Percentiles rank a stretch among this genome's conserved stretches.
phyloP scores from a whole-genome alignment of 495 filamentous ascomycete species.

The Hyphodiscus hymeniophilus region DNA sequence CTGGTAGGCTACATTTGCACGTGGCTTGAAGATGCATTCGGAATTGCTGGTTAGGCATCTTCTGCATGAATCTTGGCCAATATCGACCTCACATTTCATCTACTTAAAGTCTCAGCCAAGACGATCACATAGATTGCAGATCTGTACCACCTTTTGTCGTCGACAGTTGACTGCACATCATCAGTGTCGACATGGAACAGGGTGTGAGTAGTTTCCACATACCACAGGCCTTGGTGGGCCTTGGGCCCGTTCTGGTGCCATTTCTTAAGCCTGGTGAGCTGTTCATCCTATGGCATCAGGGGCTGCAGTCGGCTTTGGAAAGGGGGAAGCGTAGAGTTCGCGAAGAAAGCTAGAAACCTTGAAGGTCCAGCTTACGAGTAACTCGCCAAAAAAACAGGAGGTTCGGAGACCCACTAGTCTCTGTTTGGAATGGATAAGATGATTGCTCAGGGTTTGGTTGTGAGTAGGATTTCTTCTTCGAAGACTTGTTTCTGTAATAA shows the following conservation, averaged over 20 bases:
- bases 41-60: conserved; percentile 28
- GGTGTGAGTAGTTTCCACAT: conserved; percentile 11
- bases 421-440: too few species aligned
- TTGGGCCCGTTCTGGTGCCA: not conserved
- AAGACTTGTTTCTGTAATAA: too few species aligned
- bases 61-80: conserved; percentile 28
- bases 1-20: conserved; percentile 30
- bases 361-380: too few species aligned
- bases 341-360: too few species aligned
- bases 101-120: conserved; percentile 3
- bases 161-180: conserved; percentile 30
- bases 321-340: too few species aligned
- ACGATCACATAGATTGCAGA: not conserved
- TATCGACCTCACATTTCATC: conserved; percentile 36
- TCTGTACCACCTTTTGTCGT: conserved; percentile 22
- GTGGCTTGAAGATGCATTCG: conserved; percentile 33
- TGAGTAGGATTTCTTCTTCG: too few species aligned
- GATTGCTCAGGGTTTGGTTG: not conserved
- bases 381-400: too few species aligned
- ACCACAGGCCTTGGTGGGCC: conserved; percentile 36
- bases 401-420: too few species aligned
- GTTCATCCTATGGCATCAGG: too few species aligned
- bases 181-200: conserved; percentile 13
- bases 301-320: too few species aligned
- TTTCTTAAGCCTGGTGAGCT: too few species aligned